Conservation (phyloP, 345 rosid genomes). For the Eucalyptus pauciflora region DNA sequence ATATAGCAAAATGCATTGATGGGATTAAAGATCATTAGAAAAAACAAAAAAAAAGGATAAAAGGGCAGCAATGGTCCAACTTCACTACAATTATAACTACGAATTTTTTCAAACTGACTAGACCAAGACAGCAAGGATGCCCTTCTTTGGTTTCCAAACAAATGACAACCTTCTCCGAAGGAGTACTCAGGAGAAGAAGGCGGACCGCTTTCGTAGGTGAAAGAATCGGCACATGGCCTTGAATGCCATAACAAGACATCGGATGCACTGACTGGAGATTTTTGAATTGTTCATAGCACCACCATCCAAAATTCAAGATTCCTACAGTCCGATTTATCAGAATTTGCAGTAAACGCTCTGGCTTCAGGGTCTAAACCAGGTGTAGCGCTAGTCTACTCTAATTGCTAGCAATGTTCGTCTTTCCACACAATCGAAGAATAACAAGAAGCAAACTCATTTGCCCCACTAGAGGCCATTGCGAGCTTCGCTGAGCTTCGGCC, state of each 20-base stretch:
- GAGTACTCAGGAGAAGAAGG: neutral
- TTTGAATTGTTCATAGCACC: neutral
- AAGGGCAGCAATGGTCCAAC: neutral
- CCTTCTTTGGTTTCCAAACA: neutral
- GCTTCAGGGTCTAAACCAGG: neutral
- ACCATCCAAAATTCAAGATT: neutral
- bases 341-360: neutral
- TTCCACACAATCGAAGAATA: neutral
- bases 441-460: neutral
- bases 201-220: neutral
- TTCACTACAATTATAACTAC: neutral
- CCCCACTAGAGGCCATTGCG: neutral
- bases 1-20: neutral
- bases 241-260: neutral
- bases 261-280: neutral
- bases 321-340: neutral
- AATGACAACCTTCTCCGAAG: neutral
- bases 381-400: neutral
- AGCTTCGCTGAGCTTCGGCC: neutral
- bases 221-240: neutral
- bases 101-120: neutral
- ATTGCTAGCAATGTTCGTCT: neutral
- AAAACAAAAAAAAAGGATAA: neutral
- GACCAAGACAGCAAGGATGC: neutral
- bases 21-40: neutral